A percentile compares a stretch with the other conserved stretches of the same genome.
phyloP scores from a whole-genome alignment of 1,139 yeast genomes.

The Yamadazyma conglobata region DNA sequence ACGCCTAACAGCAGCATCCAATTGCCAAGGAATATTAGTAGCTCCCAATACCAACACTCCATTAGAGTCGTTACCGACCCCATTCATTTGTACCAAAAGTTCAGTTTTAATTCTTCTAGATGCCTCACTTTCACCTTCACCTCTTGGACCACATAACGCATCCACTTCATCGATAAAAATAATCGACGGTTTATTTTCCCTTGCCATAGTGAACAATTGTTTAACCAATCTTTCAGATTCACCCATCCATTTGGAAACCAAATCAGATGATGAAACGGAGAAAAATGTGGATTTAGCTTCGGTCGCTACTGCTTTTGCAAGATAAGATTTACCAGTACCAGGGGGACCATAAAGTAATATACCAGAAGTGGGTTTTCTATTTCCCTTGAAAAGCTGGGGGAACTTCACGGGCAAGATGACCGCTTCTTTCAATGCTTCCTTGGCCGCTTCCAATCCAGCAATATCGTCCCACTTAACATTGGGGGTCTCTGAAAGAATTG shows the following conservation, averaged over 20 bases:
- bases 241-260: constrained; percentile 99
- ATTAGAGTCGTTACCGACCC: constrained; percentile 90
- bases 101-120: constrained; percentile 95
- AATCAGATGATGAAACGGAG: constrained; percentile 89
- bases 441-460: constrained; percentile 93
- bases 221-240: constrained; percentile 94
- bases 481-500: constrained; percentile 89
- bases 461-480: constrained; percentile 93
- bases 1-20: constrained; percentile 96
- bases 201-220: constrained; percentile 91
- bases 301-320: constrained; percentile 98
- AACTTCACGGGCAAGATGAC: constrained; percentile 85
- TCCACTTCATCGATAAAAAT: constrained; percentile 98
- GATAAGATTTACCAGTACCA: constrained; percentile 96
- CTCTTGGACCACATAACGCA: constrained; percentile 96
- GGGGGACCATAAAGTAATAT: constrained; percentile 96
- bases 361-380: constrained; percentile 90
- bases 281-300: constrained; percentile 97
- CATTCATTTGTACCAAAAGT: constrained; percentile 95
- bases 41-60: constrained; percentile 97
- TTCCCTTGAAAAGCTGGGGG: constrained; percentile 92
- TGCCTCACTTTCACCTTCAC: constrained; percentile 98
- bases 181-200: constrained; percentile 92
- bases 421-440: constrained; percentile 95
- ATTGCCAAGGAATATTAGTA: constrained; percentile 98